Conservation (phyloP, 2,329 filamentous ascomycete genomes). For the Paraphaeosphaeria minitans region DNA sequence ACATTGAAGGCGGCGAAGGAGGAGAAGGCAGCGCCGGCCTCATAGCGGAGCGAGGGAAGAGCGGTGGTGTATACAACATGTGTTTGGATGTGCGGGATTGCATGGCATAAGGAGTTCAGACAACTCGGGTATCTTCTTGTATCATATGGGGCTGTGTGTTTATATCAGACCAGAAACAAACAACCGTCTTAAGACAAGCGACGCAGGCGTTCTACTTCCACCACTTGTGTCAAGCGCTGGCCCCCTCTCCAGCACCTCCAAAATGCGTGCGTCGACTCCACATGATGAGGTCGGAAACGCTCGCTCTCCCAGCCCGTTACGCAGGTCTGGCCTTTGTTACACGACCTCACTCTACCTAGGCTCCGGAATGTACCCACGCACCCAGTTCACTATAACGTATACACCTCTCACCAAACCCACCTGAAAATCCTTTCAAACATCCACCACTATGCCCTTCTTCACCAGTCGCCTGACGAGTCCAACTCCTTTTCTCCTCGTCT, state of each 20-base stretch:
- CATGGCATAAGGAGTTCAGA: constrained; percentile 15
- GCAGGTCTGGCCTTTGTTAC: too few species aligned
- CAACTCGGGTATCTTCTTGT: constrained; percentile 9
- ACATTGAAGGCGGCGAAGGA: constrained; percentile 36
- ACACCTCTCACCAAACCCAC: too few species aligned
- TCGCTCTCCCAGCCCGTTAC: too few species aligned
- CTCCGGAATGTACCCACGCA: too few species aligned
- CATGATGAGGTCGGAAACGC: too few species aligned
- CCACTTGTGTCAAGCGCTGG: not conserved
- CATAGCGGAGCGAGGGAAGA: constrained; percentile 17
- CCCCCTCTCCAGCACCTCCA: not conserved
- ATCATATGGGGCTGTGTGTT: constrained; percentile 13
- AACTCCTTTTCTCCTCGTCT: too few species aligned
- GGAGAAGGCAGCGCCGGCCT: constrained; percentile 22
- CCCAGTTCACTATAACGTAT: too few species aligned
- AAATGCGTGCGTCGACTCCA: too few species aligned
- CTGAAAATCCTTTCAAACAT: too few species aligned
- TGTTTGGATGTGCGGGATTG: constrained; percentile 13
- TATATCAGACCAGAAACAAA: not conserved
- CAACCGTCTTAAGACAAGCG: not conserved
- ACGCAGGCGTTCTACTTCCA: not conserved
- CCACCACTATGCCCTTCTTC: too few species aligned
- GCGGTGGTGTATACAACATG: constrained; percentile 8
- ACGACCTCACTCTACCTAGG: too few species aligned
- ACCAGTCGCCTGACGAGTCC: too few species aligned